Base-by-base conservation (phyloP, 169 alveolate genomes). In the Eimeria acervulina region DNA sequence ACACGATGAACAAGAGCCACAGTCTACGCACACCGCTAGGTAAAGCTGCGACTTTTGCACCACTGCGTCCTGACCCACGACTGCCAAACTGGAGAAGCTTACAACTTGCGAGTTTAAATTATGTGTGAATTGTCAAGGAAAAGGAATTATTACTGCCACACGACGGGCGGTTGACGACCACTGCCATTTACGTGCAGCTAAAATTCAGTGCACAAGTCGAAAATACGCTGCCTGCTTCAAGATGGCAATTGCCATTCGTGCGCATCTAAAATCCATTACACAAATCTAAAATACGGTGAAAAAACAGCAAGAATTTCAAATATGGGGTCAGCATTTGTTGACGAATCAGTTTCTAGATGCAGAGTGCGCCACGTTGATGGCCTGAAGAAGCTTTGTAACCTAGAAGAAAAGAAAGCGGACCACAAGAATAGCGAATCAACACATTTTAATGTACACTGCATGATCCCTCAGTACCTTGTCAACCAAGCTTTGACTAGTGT, bases 331-430 rank as follows among this genome's bases (percentile, higher is more conserved):
- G 31, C n/a, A n/a, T 72, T 36, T 33, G 12, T 36, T 42, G 44
- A 15, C 36, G 63, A 12, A 78, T 47, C 72, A 87, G 36, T 31
- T 33, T 26, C 33, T n/a, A 21, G 93, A 87, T 59, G 81, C 81
- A 72, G 72, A 17, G 66, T 61, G 93, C 0, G 81, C 81, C 83
- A 61, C 93, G 36, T 87, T 87, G 8, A 87, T 87, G 80, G 93
- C 93, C 63, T 87, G 74, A 12, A 87, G 70, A 6, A 87, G 40
- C 63, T 61, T 87, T 61, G 93, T 87, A 33, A 87, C 93, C 93
- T 87, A 61, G 13, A 36, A 38, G 40, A 55, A 38, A 51, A 59
- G 15, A 40, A 21, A 19, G n/a, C 31, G 15, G 42, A 61, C 28
- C 55, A 38, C 70, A 51, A 4, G 47, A 38, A 33, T 40, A 59